Evolutionary conservation across 495 filamentous ascomycete genomes (phyloP).

Genomic region (Hyaloscypha variabilis): DNA sequence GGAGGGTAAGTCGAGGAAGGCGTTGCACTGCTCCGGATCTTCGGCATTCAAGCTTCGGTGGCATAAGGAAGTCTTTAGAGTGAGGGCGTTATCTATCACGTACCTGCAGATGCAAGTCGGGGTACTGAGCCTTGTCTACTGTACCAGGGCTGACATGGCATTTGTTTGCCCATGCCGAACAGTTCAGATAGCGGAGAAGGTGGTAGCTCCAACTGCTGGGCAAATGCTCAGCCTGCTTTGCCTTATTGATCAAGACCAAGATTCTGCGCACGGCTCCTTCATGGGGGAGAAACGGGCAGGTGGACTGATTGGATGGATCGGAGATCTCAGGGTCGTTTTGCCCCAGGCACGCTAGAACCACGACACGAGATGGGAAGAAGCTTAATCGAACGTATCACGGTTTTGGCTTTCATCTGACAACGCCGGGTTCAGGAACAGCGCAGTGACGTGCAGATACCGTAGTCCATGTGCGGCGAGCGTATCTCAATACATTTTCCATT

Average conservation of each 20-base stretch:
- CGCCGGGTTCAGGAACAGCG: background rate
- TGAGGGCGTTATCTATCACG: background rate
- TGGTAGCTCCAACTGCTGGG: background rate
- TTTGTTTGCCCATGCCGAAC: background rate
- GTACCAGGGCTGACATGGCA: background rate
- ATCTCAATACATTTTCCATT: background rate
- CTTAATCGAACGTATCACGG: constrained; percentile 22
- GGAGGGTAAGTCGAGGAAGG: background rate
- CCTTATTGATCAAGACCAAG: too few species aligned
- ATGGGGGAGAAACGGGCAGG: background rate
- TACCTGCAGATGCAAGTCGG: background rate
- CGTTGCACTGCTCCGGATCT: background rate
- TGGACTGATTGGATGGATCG: background rate
- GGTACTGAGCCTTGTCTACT: background rate
- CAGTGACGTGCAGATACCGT: background rate
- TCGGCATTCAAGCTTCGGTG: background rate
- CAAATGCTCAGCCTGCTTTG: background rate
- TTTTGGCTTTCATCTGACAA: background rate
- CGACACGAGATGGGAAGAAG: constrained; percentile 16
- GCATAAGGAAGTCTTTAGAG: background rate
- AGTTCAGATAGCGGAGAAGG: too few species aligned
- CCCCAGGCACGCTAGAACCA: constrained; percentile 10
- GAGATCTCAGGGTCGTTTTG: background rate
- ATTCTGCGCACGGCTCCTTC: background rate
- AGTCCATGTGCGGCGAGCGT: background rate